Percentiles rank a stretch among this genome's conserved stretches.
These are phyloP conservation scores for Paramyrothecium roridum DNA, from an alignment of 2,329 filamentous ascomycete species.

Conservation along the genomic window DNA sequence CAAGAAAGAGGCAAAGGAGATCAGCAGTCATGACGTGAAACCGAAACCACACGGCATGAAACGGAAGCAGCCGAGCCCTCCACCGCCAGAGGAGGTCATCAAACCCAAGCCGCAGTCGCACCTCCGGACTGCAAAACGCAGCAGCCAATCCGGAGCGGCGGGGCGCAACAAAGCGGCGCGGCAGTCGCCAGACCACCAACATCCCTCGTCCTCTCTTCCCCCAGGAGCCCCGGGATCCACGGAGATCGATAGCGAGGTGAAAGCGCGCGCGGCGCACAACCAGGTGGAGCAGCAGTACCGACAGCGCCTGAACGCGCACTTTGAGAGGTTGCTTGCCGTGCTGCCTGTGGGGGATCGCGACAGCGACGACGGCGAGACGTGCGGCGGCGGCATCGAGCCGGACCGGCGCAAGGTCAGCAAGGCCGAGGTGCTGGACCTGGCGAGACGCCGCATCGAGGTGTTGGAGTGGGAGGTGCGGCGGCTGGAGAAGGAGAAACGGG, in stretches of 20 bases:
- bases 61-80: neutral
- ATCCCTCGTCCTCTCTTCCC: too few species aligned
- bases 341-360: conserved; percentile 28
- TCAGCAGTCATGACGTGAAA: neutral
- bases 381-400: conserved; percentile 22
- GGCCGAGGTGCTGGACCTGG: conserved; percentile 43
- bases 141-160: neutral
- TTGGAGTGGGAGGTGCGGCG: conserved; percentile 34
- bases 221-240: conserved; percentile 6
- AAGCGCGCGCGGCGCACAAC: conserved; percentile 34
- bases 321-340: conserved; percentile 37
- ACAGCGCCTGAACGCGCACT: conserved; percentile 42
- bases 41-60: neutral
- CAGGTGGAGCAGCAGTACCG: conserved; percentile 47
- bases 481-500: conserved; percentile 32
- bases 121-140: neutral
- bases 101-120: neutral
- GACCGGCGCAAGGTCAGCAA: conserved; percentile 29
- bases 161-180: neutral
- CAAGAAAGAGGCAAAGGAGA: neutral
- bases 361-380: conserved; percentile 20
- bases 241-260: conserved; percentile 19
- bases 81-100: neutral
- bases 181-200: neutral
- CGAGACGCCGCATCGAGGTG: conserved; percentile 35